Base-by-base conservation (phyloP, 2,329 filamentous ascomycete species). In the Penicillium decumbens region DNA sequence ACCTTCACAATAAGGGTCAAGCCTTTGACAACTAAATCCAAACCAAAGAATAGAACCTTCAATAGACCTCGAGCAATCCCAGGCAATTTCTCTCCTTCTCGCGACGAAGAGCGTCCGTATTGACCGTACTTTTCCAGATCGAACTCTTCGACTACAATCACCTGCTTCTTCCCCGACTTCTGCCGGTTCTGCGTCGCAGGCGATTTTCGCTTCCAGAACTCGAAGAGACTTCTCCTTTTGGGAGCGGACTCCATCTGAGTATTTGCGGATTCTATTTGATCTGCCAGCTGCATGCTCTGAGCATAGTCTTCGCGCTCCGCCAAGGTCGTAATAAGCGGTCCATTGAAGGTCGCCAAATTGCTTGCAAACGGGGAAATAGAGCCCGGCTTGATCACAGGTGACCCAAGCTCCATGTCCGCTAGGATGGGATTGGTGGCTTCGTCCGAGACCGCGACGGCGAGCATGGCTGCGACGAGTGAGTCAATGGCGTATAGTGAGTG, bases 401-500 rank as follows among this genome's bases (percentile, higher is more conserved):
- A 55, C 2, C 59, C 54, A 9, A 70, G 51, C 4, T 59, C 52
- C 63, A 74, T 72, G 27, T 66, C 63, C 4, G 64, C 67, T 3
- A 76, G 55, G 5, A 72, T 61, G 0, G 63, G 63, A 24, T 69
- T 73, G 1, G 69, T 73, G 10, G 60, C 55, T 46, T 72, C 63
- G 43, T 77, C 74, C 1, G 72, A 70, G 45, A 74, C 65, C 0
- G 73, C 73, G 13, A 76, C 69, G 2, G 72, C 67, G 15, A 78
- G 58, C 6, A 77, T 64, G 4, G 75, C 70, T 1, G 73, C 70
- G 39, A 78, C 61, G 10, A 77, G 58, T 4, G 73, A 72, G 53
- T 78, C 75, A 30, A 77, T 72, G 6, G 72, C 71, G 50, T 77
- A 77, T 27, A 76, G 57, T 6, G 73, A 75, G 1, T 73, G 72